These are phyloP conservation scores for Melaleuca alternifolia DNA, from an alignment of 345 rosid species.

Conservation along the genomic window DNA sequence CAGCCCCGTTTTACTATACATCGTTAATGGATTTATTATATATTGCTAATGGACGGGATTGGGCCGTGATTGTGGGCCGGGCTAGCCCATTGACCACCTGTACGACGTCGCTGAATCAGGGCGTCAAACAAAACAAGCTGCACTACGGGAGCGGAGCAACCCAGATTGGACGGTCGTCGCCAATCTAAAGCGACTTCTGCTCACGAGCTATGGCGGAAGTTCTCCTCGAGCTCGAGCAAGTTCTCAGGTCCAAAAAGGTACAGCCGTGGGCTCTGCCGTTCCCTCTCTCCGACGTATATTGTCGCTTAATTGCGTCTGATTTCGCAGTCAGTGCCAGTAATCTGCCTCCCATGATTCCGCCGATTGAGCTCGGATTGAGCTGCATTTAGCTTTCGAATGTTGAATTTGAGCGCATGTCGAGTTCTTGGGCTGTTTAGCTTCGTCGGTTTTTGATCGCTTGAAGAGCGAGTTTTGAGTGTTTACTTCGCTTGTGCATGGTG, in stretches of 20 bases:
- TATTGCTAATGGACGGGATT: neutral
- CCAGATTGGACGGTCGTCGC: neutral
- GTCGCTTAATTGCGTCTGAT: neutral
- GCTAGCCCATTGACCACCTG: neutral
- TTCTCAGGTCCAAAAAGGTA: conserved; percentile 27
- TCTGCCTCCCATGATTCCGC: neutral
- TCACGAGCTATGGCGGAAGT: conserved; percentile 23
- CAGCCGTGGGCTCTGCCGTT: neutral
- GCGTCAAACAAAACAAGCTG: neutral
- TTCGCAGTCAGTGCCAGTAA: neutral
- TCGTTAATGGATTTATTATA: too few relatives aligned
- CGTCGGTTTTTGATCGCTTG: neutral
- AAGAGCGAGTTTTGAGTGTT: neutral
- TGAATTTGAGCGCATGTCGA: neutral
- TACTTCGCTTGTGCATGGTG: neutral
- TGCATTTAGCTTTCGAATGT: neutral
- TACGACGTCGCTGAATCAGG: neutral
- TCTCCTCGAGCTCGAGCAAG: conserved; percentile 23
- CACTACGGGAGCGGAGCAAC: neutral
- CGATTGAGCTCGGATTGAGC: neutral
- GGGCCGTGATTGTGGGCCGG: neutral
- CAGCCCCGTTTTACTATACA: too few relatives aligned
- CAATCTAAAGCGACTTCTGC: neutral
- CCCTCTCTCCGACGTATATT: neutral
- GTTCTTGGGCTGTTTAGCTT: neutral